Evolutionary conservation across 2,329 filamentous ascomycete species (phyloP), one percentile per base, ranked within the genome.

Genomic region (Thielaviopsis euricoi): DNA sequence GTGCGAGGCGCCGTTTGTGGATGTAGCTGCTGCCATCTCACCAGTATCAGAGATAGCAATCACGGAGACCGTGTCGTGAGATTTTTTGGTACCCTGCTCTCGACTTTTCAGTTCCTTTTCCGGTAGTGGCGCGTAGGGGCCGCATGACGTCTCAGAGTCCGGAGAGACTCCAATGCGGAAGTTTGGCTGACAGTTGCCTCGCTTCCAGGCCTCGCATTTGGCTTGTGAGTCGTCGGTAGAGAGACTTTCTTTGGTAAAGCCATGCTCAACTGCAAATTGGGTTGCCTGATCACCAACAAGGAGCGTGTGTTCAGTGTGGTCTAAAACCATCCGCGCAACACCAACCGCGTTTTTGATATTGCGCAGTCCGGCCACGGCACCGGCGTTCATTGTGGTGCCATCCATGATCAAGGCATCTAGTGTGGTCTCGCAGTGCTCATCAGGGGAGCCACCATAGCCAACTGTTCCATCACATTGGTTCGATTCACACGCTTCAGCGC

Each of bases 391-490:
- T n/a, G 70, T 75, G 0, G 66, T 67, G 26, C 77, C 77, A 64
- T 80, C 77, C 73, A 80, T 79, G 65, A 80, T 72, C 69, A 80
- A 71, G n/a, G 77, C 77, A 66, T 80, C 77, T 15, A 80, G 74
- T 0, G 77, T 79, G 2, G 77, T 80, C 67, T 80, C 77, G 67
- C 77, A 80, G 33, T 67, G 65, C 64, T 80, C 77, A 61, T 78
- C 76, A 0, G 77, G 76, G 2, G 76, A 78, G 7, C 77, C 77
- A 57, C 77, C 77, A 62, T 69, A 78, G 55, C 77, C 77, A 43
- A 80, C 77, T 43, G 71, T 77, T 53, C 73, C 72, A 64, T 80
- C 77, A 67, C 77, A 80, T 61, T 75, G 77, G 54, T 72, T 71
- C 58, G 65, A 65, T 64, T 80, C 76, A 66, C 77, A 80, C 1